Evolutionary conservation across 2,329 filamentous ascomycete genomes (phyloP).

Genomic region (Kalaharituber pfeilii): DNA sequence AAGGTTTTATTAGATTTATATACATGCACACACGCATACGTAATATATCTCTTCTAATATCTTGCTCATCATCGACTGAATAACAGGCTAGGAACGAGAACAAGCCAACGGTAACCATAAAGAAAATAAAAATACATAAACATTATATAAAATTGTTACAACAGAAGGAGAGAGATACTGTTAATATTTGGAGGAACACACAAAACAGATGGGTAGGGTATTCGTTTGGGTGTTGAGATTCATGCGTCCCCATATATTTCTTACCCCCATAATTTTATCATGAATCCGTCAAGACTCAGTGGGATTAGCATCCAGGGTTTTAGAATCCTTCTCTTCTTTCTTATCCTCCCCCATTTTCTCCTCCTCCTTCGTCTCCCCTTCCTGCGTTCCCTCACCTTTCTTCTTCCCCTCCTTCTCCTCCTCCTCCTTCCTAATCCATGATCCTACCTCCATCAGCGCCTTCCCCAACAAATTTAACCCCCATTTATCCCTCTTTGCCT

Average conservation of each 20-base stretch:
- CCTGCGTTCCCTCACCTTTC: slow-evolving; percentile 5
- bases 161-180: no score
- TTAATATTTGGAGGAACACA: no score
- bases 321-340: neutral
- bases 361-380: neutral
- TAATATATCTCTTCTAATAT: no score
- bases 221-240: no score
- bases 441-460: slow-evolving; percentile 42
- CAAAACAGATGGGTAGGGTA: no score
- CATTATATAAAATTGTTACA: no score
- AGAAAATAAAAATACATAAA: no score
- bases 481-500: slow-evolving; percentile 35
- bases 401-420: slow-evolving; percentile 5
- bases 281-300: neutral
- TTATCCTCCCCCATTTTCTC: neutral
- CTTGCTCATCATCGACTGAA: no score
- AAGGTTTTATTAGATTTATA: no score
- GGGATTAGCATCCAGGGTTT: neutral
- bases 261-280: neutral
- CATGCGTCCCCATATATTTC: slow-evolving; percentile 1
- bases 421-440: slow-evolving; percentile 33
- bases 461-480: slow-evolving; percentile 48
- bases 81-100: no score
- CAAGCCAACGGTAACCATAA: no score
- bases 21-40: no score